These are phyloP conservation scores for Beauveria asiatica DNA, from an alignment of 2,329 filamentous ascomycete genomes.

Conservation along the genomic window DNA sequence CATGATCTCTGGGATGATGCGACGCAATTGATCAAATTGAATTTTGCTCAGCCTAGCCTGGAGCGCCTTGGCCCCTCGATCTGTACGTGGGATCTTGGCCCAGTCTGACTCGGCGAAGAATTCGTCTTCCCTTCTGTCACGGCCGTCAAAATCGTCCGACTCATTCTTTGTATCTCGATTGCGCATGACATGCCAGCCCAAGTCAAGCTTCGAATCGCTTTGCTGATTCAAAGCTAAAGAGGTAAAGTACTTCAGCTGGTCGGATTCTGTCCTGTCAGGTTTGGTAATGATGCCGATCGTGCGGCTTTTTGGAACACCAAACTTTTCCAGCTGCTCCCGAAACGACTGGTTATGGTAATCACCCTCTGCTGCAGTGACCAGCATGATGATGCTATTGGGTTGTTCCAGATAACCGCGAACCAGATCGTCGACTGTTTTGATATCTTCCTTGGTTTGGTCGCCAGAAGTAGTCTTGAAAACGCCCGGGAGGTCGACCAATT, in stretches of 20 bases:
- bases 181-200: constrained; percentile 43
- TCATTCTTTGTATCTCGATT: constrained; percentile 30
- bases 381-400: constrained; percentile 44
- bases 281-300: constrained; percentile 49
- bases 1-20: constrained; percentile 16
- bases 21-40: constrained; percentile 16
- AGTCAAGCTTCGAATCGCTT: constrained; percentile 18
- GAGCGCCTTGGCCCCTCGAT: constrained; percentile 20
- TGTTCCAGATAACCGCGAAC: constrained; percentile 42
- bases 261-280: constrained; percentile 32
- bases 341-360: constrained; percentile 45
- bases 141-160: constrained; percentile 8
- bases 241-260: constrained; percentile 20
- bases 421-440: constrained; percentile 20
- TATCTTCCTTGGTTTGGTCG: constrained; percentile 20
- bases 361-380: constrained; percentile 37
- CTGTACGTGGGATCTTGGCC: not conserved
- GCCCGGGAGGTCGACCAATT: constrained; percentile 43
- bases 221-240: constrained; percentile 19
- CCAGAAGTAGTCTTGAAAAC: constrained; percentile 22
- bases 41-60: constrained; percentile 21
- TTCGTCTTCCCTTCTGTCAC: constrained; percentile 20
- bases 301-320: constrained; percentile 32
- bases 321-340: constrained; percentile 29
- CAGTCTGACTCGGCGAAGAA: constrained; percentile 19